Conservation (phyloP, 371 early-diverging fungal genomes). For the Rhizopus stolonifer region DNA sequence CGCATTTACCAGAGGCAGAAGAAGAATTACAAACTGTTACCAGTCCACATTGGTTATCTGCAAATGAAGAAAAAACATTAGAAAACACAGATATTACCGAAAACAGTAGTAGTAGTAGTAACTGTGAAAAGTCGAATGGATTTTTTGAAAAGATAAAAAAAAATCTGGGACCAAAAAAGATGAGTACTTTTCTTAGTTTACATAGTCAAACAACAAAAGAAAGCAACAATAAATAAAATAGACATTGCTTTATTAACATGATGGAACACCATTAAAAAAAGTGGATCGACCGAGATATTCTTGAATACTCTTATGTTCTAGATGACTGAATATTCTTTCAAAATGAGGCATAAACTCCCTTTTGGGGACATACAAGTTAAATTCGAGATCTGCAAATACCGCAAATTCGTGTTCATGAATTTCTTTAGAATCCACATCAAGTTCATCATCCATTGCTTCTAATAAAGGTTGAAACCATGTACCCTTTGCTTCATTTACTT, state of each 20-base stretch:
- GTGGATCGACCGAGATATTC: constrained; percentile 52
- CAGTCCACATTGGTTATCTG: constrained; percentile 26
- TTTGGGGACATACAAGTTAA: constrained; percentile 77
- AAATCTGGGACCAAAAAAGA: constrained; percentile 8
- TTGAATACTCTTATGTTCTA: constrained; percentile 51
- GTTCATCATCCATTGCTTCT: constrained; percentile 29
- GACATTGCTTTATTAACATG: constrained; percentile 1
- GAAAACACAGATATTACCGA: not conserved
- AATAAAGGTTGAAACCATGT: constrained; percentile 37
- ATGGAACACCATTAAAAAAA: constrained; percentile 36
- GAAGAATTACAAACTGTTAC: constrained; percentile 14
- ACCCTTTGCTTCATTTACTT: constrained; percentile 86
- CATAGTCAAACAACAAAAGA: constrained; percentile 12
- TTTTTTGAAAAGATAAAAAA: too few relatives aligned
- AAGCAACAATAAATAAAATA: constrained; percentile 12
- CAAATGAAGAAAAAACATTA: constrained; percentile 32
- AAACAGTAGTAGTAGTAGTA: not conserved
- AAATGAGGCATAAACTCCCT: constrained; percentile 88
- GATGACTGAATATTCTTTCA: constrained; percentile 62
- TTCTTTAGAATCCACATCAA: constrained; percentile 77
- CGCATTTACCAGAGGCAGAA: constrained; percentile 21
- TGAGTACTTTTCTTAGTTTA: constrained; percentile 20
- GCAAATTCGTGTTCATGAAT: constrained; percentile 83
- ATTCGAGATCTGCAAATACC: constrained; percentile 83
- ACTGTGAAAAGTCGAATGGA: too few relatives aligned